Percentiles rank a stretch among this genome's conserved stretches.
Evolutionary conservation across 2,329 filamentous ascomycete genomes (phyloP).

Genomic region (Cladosporium sp.): DNA sequence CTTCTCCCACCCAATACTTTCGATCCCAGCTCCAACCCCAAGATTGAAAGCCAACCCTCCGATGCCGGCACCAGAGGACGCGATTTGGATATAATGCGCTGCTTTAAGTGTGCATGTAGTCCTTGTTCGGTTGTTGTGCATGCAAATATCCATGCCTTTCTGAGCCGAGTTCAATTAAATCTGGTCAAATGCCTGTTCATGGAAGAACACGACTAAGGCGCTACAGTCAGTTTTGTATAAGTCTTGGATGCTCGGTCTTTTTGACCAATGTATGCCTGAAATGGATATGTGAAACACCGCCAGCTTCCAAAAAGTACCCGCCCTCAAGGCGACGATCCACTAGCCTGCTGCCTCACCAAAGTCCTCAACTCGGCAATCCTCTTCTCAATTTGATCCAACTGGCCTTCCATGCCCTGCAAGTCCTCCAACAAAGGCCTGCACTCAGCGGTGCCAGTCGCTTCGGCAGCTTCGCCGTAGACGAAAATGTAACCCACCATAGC

Average conservation of each 20-base stretch:
- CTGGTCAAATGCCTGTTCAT: no score
- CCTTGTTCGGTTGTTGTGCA: no score
- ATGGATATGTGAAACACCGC: no score
- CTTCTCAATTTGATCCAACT: slow-evolving; percentile 10
- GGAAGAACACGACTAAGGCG: no score
- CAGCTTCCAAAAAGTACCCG: no score
- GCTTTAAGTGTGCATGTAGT: no score
- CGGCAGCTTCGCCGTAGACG: neutral
- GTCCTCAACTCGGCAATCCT: neutral
- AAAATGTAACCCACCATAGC: neutral
- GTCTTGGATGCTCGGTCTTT: no score
- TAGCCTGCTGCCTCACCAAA: slow-evolving; percentile 1
- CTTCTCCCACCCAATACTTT: slow-evolving; percentile 33
- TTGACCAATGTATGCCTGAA: no score
- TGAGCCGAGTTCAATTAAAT: no score
- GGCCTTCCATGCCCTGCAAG: neutral
- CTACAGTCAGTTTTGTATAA: no score
- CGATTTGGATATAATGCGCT: slow-evolving; percentile 36
- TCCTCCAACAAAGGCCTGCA: slow-evolving; percentile 3
- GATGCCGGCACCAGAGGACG: slow-evolving; percentile 66
- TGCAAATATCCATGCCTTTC: no score
- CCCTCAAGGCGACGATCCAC: neutral
- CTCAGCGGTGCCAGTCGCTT: neutral
- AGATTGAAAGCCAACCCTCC: slow-evolving; percentile 71
- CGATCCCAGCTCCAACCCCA: slow-evolving; percentile 64